These are phyloP conservation scores for Rhynchospora tenuis DNA, from an alignment of 176 grass and related monocot species.

Conservation along the genomic window DNA sequence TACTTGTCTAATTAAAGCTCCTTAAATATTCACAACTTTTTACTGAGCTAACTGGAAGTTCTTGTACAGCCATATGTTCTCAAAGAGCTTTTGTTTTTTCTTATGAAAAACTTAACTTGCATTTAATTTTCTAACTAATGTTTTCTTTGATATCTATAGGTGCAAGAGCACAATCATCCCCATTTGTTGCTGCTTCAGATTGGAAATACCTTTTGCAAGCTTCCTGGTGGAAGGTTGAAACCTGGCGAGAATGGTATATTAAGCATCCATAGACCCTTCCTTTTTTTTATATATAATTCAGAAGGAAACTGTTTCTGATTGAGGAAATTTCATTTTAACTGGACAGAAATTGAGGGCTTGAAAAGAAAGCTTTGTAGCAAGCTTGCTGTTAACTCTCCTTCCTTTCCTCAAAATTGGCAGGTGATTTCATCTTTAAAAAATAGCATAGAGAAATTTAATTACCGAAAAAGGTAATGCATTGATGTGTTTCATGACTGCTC, in stretches of 20 bases:
- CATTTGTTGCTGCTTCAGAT: conserved; percentile 94
- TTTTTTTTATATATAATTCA: neutral
- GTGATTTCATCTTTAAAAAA: conserved; percentile 24
- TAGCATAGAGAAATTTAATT: neutral
- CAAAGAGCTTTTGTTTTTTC: neutral
- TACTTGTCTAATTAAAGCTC: neutral
- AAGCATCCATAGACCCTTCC: neutral
- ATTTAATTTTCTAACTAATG: neutral
- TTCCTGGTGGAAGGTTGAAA: conserved; percentile 94
- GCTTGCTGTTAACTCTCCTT: conserved; percentile 81
- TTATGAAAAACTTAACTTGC: neutral
- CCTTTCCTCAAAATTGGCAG: conserved; percentile 95
- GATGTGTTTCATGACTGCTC: neutral
- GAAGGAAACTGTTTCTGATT: neutral
- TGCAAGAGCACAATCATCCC: conserved; percentile 97
- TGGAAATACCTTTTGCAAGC: conserved; percentile 98
- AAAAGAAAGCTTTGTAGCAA: conserved; percentile 93
- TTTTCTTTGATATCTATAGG: conserved; percentile 29
- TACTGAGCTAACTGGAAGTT: neutral
- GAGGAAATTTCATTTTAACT: conserved; percentile 2
- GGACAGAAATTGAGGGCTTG: conserved; percentile 84
- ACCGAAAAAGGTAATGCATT: neutral
- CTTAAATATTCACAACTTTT: neutral
- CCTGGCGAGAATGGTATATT: conserved; percentile 88
- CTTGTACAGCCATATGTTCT: neutral